These are phyloP conservation scores for Kingdonia uniflora DNA, from an alignment of 164 flowering plant species.

Conservation along the genomic window DNA sequence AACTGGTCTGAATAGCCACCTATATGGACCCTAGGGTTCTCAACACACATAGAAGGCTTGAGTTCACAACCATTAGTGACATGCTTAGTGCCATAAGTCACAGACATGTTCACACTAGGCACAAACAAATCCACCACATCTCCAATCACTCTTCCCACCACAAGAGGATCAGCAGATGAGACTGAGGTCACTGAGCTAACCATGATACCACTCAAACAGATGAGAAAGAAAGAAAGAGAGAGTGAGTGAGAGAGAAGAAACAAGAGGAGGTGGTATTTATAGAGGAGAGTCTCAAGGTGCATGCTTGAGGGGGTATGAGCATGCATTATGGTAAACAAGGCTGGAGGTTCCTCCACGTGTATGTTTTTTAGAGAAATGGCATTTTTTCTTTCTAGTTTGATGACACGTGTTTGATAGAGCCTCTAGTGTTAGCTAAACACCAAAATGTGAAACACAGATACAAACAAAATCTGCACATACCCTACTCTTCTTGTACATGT, in stretches of 20 bases:
- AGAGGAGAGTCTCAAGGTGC: neutral
- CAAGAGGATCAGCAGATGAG: slow-evolving; percentile 47
- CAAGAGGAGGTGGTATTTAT: neutral
- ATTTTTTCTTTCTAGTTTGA: too few species aligned
- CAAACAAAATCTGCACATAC: too few species aligned
- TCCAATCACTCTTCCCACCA: slow-evolving; percentile 61
- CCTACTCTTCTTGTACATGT: too few species aligned
- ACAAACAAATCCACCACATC: slow-evolving; percentile 80
- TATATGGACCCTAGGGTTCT: slow-evolving; percentile 42
- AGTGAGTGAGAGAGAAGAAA: neutral
- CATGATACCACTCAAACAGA: slow-evolving; percentile 29
- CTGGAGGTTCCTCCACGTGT: too few species aligned
- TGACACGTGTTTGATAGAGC: too few species aligned
- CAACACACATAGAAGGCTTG: slow-evolving; percentile 47
- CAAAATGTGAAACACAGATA: too few species aligned
- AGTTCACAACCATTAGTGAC: slow-evolving; percentile 62
- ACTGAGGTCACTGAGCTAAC: too few species aligned
- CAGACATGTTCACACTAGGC: slow-evolving; percentile 43
- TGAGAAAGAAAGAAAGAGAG: neutral
- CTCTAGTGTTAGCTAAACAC: too few species aligned
- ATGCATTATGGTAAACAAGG: neutral
- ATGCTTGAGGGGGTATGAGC: neutral
- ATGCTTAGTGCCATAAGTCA: slow-evolving; percentile 45
- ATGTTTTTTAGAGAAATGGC: too few species aligned
- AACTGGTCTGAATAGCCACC: slow-evolving; percentile 34